A percentile compares a stretch with the other conserved stretches of the same genome.
These are phyloP conservation scores for Sextonia rubra DNA, from an alignment of 164 flowering plant species.

Conservation along the genomic window DNA sequence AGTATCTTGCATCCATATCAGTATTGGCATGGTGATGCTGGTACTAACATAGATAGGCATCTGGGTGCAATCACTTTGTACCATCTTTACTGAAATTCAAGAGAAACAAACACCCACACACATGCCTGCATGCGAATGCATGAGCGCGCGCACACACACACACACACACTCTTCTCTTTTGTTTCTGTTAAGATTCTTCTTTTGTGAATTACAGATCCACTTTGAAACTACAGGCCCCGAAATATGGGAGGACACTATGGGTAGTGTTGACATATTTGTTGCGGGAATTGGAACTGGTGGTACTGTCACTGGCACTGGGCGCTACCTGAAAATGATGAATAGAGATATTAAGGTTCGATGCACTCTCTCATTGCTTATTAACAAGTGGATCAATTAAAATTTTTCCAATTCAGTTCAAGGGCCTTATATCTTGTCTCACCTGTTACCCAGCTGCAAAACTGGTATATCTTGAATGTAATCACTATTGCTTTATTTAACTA, in stretches of 20 bases:
- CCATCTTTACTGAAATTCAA: not conserved
- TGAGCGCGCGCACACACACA: too few relatives aligned
- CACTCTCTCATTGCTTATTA: too few relatives aligned
- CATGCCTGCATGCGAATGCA: too few relatives aligned
- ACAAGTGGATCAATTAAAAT: too few relatives aligned
- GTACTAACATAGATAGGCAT: not conserved
- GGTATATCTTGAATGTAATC: too few relatives aligned
- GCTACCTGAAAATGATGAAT: too few relatives aligned
- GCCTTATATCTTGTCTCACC: too few relatives aligned
- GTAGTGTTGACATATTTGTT: conserved; percentile 65
- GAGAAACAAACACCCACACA: too few relatives aligned
- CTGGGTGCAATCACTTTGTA: not conserved
- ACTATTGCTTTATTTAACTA: too few relatives aligned
- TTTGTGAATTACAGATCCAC: conserved; percentile 53
- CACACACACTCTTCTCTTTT: not conserved
- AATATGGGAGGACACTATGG: conserved; percentile 89
- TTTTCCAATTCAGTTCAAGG: too few relatives aligned
- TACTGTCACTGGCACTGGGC: conserved; percentile 56
- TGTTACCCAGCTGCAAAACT: too few relatives aligned
- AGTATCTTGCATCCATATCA: not conserved
- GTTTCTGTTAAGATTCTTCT: conserved; percentile 5
- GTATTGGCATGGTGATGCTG: not conserved
- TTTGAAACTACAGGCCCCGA: conserved; percentile 86
- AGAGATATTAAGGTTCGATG: too few relatives aligned
- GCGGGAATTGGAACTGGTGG: conserved; percentile 85